A percentile compares a stretch with the other conserved stretches of the same genome.
phyloP scores from a whole-genome alignment of 257 asterid genomes.

The Mentha longifolia region DNA sequence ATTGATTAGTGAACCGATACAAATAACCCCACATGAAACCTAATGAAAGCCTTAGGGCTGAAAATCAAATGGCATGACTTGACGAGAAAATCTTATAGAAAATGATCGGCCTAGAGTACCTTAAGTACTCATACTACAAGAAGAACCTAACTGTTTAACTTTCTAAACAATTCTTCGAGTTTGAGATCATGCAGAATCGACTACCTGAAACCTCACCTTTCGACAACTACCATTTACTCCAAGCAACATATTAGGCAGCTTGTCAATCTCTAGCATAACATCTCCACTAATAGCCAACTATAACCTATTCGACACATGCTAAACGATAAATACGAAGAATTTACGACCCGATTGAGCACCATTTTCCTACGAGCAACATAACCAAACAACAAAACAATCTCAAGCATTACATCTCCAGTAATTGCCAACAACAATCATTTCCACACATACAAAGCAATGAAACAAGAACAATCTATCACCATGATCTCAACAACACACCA shows the following conservation, averaged over 20 bases:
- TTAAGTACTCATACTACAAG: neutral
- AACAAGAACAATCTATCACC: neutral
- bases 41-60: neutral
- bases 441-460: neutral
- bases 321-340: neutral
- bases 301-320: neutral
- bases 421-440: neutral
- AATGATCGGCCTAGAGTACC: neutral
- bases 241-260: neutral
- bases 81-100: neutral
- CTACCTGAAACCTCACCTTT: neutral
- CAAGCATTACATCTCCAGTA: neutral
- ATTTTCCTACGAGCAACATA: neutral
- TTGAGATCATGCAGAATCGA: neutral
- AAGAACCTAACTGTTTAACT: neutral
- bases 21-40: neutral
- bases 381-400: neutral
- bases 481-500: neutral
- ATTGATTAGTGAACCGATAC: neutral
- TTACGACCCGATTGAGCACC: neutral
- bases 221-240: neutral
- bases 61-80: constrained; percentile 7
- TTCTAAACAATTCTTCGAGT: neutral
- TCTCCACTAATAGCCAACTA: neutral
- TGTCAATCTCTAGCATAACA: neutral